These are phyloP conservation scores for Rubia balearica DNA, from an alignment of 305 asterid genomes.

Conservation along the genomic window DNA sequence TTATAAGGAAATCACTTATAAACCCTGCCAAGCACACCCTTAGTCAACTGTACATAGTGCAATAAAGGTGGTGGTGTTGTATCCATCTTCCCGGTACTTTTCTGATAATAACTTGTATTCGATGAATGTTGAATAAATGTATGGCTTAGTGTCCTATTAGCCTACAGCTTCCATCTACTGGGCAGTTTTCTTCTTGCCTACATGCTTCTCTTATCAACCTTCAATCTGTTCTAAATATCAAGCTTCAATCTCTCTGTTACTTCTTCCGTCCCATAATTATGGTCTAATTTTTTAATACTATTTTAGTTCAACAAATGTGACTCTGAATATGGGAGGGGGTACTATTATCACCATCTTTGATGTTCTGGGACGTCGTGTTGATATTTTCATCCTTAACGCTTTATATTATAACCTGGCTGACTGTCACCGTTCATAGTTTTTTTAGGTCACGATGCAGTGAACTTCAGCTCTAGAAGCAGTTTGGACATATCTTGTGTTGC, in stretches of 20 bases:
- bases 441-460: not conserved
- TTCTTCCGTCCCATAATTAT: not conserved
- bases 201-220: not conserved
- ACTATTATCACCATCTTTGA: not conserved
- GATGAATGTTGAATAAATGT: constrained; percentile 2
- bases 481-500: not conserved
- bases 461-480: not conserved
- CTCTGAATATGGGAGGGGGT: not conserved
- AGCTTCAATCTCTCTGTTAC: not conserved
- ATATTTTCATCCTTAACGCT: not conserved
- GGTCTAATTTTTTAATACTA: not conserved
- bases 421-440: not conserved
- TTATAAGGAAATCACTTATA: too few relatives aligned
- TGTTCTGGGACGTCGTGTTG: not conserved
- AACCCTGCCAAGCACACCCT: too few relatives aligned
- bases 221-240: too few relatives aligned
- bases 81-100: not conserved
- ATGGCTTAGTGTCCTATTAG: not conserved
- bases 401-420: not conserved
- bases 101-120: not conserved
- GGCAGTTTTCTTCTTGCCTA: not conserved
- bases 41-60: not conserved
- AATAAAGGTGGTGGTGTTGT: not conserved
- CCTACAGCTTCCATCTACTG: not conserved
- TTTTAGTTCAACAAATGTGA: not conserved